Base-by-base conservation (phyloP, 2,329 filamentous ascomycete genomes). In the Aspergillus sp. region DNA sequence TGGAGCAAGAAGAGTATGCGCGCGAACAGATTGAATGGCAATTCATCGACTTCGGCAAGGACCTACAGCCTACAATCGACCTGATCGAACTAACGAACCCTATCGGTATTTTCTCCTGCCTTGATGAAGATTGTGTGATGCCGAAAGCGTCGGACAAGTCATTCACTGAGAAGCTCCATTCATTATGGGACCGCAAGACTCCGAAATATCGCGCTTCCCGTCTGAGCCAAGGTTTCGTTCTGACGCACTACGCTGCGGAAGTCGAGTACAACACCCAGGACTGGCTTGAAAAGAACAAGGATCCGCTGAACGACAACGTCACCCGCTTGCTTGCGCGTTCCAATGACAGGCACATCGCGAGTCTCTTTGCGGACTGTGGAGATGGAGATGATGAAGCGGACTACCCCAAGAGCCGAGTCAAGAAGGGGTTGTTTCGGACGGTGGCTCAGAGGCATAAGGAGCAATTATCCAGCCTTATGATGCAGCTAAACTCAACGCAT, bases 271-370 rank as follows among this genome's bases (percentile, higher is more conserved):
- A 85, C 0, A 98, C 93, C 0, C 82, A 91, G 47, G 86, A 86
- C 48, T 98, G 93, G 93, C 73, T 98, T 32, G 91, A 97, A 67
- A 98, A 97, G 77, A 98, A 98, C 75, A 98, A 98, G 66, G 93
- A 98, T 60, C 94, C 93, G 1, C 69, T 98, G 41, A 97, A 97
- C 59, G 94, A 98, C 75, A 98, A 97, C 52, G 79, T 98, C 52
- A 98, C 94, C 0, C 81, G 88, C 26, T 77, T 98, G 5, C 78
- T 98, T 33, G 87, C 90, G 34, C 76, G 78, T 9, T 98, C 94
- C 1, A 81, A 77, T 2, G 84, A 97, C 63, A 81, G 79, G 52
- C 91, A 98, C 61, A 77, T 97, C 51, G 87, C 89, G 1, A 79
- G 77, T 35, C 76, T 98, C 0, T 98, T 98, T 65, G 75, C 80